Evolutionary conservation across 352 stramenopile genomes (phyloP).

Genomic region (Phytophthora sojae): DNA sequence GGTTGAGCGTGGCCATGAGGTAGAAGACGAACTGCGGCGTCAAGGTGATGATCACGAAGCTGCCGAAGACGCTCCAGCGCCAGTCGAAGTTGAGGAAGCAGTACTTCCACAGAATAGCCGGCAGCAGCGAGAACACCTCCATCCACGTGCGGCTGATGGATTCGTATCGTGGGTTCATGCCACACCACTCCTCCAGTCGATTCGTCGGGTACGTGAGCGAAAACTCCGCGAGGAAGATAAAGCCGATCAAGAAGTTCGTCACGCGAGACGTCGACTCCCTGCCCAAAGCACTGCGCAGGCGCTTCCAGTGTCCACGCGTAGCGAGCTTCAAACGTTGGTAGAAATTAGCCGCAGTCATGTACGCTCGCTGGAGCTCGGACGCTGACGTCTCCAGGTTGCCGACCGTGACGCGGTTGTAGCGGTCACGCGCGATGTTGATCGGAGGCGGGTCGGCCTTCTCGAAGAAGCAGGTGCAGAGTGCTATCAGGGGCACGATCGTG

Average conservation of each 20-base stretch:
- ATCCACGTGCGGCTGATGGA: slow-evolving; percentile 39
- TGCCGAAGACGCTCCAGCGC: slow-evolving; percentile 36
- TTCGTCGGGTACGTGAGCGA: slow-evolving; percentile 50
- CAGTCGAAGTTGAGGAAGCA: slow-evolving; percentile 41
- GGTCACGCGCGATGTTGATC: slow-evolving; percentile 36
- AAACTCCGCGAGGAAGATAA: slow-evolving; percentile 61
- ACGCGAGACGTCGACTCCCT: slow-evolving; percentile 49
- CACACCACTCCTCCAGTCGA: slow-evolving; percentile 49
- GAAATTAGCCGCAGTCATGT: slow-evolving; percentile 32
- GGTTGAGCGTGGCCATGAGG: slow-evolving; percentile 38
- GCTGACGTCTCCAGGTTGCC: slow-evolving; percentile 31
- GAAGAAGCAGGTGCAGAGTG: slow-evolving; percentile 46
- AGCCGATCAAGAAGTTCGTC: slow-evolving; percentile 49
- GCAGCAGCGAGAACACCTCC: slow-evolving; percentile 42
- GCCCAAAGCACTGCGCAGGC: slow-evolving; percentile 40
- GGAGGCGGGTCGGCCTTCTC: slow-evolving; percentile 43
- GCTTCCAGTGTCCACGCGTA: slow-evolving; percentile 42
- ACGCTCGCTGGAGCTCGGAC: slow-evolving; percentile 19
- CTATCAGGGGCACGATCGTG: slow-evolving; percentile 46
- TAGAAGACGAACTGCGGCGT: slow-evolving; percentile 50
- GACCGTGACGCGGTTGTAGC: slow-evolving; percentile 25
- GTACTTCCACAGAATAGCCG: slow-evolving; percentile 43
- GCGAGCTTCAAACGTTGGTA: slow-evolving; percentile 33
- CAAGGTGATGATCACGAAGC: slow-evolving; percentile 48
- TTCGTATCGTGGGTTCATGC: slow-evolving; percentile 39